Conservation (phyloP, 805 yeast species). For the Wickerhamomyces ciferrii region DNA sequence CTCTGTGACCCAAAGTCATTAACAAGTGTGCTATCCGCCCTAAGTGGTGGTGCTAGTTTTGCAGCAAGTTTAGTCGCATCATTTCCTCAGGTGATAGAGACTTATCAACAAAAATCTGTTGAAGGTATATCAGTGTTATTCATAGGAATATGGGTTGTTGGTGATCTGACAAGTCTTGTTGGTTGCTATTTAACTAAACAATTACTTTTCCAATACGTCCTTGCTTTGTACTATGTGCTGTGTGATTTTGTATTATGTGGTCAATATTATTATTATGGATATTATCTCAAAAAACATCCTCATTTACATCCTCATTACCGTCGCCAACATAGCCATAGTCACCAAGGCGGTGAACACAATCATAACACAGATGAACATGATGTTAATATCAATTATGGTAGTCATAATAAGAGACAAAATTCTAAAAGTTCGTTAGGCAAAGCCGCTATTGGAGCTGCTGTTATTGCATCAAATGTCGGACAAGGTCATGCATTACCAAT, state of each 20-base stretch:
- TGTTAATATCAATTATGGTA: slow-evolving; percentile 9
- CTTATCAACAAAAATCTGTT: slow-evolving; percentile 46
- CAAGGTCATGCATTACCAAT: slow-evolving; percentile 15
- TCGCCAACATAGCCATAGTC: slow-evolving; percentile 15
- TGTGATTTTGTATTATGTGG: slow-evolving; percentile 64
- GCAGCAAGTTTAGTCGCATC: slow-evolving; percentile 37
- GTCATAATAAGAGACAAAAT: not conserved
- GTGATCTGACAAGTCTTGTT: slow-evolving; percentile 41
- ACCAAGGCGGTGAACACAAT: not conserved
- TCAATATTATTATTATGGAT: slow-evolving; percentile 68
- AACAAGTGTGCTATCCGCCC: slow-evolving; percentile 13
- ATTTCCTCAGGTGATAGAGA: slow-evolving; percentile 49
- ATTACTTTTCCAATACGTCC: slow-evolving; percentile 69
- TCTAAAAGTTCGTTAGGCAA: slow-evolving; percentile 3
- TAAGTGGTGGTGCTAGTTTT: slow-evolving; percentile 38
- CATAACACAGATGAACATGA: slow-evolving; percentile 1
- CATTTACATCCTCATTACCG: slow-evolving; percentile 27
- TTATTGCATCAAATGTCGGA: slow-evolving; percentile 21
- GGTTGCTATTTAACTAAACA: slow-evolving; percentile 80
- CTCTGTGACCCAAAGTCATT: not conserved
- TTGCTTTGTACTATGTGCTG: slow-evolving; percentile 68
- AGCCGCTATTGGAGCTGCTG: slow-evolving; percentile 17
- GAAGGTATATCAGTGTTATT: slow-evolving; percentile 51
- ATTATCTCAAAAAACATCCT: slow-evolving; percentile 25
- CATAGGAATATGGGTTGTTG: slow-evolving; percentile 35